Conservation (phyloP, 2,329 filamentous ascomycete genomes). For the Stylonectria norvegica region DNA sequence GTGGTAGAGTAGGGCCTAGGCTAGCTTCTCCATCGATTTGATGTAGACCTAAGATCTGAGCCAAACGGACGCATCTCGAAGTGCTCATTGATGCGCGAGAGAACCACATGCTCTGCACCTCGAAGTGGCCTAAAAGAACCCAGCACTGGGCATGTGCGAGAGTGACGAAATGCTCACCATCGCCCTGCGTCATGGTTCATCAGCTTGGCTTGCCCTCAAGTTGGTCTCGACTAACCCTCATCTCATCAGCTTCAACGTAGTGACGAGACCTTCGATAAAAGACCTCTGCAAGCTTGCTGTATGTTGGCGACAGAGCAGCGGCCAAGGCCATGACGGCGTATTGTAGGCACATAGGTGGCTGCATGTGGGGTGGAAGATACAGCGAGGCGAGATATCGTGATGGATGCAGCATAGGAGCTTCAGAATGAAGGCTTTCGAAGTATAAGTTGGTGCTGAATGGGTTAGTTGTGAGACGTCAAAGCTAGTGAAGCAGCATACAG, state of each 20-base stretch:
- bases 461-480: constrained; percentile 1
- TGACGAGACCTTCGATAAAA: constrained; percentile 21
- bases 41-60: constrained; percentile 78
- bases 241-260: constrained; percentile 23
- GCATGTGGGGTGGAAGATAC: constrained; percentile 24
- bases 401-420: constrained; percentile 18
- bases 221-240: constrained; percentile 11
- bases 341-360: constrained; percentile 25
- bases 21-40: constrained; percentile 64
- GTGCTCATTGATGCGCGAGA: constrained; percentile 78
- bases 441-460: constrained; percentile 17
- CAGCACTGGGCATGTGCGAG: constrained; percentile 74
- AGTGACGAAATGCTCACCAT: constrained; percentile 39
- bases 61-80: constrained; percentile 64
- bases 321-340: constrained; percentile 21
- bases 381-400: constrained; percentile 22
- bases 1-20: constrained; percentile 67
- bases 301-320: constrained; percentile 9
- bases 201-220: background rate
- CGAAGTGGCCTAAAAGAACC: constrained; percentile 67
- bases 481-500: constrained; percentile 17
- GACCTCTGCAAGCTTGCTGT: constrained; percentile 14
- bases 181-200: constrained; percentile 11
- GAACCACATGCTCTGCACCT: constrained; percentile 79
- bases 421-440: constrained; percentile 13